Evolutionary conservation across 495 filamentous ascomycete genomes (phyloP).

Genomic region (Talaromyces nanjingensis): DNA sequence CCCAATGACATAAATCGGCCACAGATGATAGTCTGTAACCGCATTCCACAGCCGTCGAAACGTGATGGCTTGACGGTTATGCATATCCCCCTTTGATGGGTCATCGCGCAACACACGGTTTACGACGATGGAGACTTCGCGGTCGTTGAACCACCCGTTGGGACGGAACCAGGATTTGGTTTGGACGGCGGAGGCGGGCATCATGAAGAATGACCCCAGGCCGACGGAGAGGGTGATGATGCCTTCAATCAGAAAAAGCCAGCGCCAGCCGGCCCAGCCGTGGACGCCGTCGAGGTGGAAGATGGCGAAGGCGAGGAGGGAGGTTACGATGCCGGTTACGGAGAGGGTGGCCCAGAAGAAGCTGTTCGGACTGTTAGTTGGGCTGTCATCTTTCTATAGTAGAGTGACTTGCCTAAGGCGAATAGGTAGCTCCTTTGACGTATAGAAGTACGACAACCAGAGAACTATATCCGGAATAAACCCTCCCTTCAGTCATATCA

Average conservation of each 20-base stretch:
- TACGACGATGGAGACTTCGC: conserved; percentile 56
- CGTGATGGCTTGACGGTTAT: conserved; percentile 50
- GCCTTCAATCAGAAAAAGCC: conserved; percentile 46
- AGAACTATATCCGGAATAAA: conserved; percentile 48
- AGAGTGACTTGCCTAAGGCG: conserved; percentile 41
- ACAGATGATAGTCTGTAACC: conserved; percentile 29
- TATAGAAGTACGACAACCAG: conserved; percentile 68
- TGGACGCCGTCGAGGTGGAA: conserved; percentile 33
- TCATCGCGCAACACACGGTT: conserved; percentile 70
- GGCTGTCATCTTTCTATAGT: background rate
- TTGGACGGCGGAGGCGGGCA: conserved; percentile 60
- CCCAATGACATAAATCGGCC: conserved; percentile 1
- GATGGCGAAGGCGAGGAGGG: conserved; percentile 39
- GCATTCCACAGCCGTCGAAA: conserved; percentile 38
- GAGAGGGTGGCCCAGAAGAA: conserved; percentile 60
- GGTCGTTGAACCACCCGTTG: conserved; percentile 58
- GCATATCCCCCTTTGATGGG: conserved; percentile 61
- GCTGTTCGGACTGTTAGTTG: conserved; percentile 2
- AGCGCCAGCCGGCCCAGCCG: conserved; percentile 27
- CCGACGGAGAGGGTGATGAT: conserved; percentile 49
- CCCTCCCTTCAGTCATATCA: conserved; percentile 42
- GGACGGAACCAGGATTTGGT: conserved; percentile 57
- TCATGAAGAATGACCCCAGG: conserved; percentile 49
- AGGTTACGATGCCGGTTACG: conserved; percentile 38
- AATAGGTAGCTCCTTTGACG: conserved; percentile 50